A percentile compares a stretch with the other conserved stretches of the same genome.
Conservation (phyloP, 257 asterid species). For the Cynanchum wilfordii region DNA sequence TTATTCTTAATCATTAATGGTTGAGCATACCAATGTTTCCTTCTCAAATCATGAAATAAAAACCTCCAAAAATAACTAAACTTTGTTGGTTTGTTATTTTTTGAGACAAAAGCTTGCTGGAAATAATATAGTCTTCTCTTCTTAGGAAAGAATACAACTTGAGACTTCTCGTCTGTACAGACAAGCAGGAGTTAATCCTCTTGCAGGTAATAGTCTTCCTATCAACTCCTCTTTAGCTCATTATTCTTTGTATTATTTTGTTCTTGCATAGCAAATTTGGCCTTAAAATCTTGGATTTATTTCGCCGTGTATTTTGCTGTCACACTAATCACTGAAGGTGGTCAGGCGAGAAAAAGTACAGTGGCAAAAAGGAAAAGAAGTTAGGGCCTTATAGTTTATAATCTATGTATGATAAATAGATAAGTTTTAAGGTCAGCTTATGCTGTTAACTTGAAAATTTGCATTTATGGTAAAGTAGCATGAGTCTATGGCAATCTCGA, state of each 20-base stretch:
- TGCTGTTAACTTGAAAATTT: neutral
- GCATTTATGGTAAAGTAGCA: neutral
- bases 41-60: neutral
- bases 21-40: neutral
- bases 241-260: slow-evolving; percentile 2
- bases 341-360: neutral
- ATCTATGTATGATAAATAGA: neutral
- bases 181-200: slow-evolving; percentile 98
- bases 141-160: slow-evolving; percentile 95
- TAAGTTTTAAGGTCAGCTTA: neutral
- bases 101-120: slow-evolving; percentile 1
- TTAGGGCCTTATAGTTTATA: neutral
- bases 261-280: neutral
- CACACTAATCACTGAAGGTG: neutral
- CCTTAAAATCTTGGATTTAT: neutral
- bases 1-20: neutral
- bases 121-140: slow-evolving; percentile 16
- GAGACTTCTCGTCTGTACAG: slow-evolving; percentile 88
- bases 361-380: neutral
- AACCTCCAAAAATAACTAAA: neutral
- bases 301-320: neutral
- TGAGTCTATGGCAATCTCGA: neutral
- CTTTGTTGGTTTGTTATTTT: neutral
- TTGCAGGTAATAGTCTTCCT: slow-evolving; percentile 63
- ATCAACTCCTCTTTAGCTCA: slow-evolving; percentile 5